Conservation (phyloP, 352 stramenopile genomes). For the Poterioochromonas sp. region DNA sequence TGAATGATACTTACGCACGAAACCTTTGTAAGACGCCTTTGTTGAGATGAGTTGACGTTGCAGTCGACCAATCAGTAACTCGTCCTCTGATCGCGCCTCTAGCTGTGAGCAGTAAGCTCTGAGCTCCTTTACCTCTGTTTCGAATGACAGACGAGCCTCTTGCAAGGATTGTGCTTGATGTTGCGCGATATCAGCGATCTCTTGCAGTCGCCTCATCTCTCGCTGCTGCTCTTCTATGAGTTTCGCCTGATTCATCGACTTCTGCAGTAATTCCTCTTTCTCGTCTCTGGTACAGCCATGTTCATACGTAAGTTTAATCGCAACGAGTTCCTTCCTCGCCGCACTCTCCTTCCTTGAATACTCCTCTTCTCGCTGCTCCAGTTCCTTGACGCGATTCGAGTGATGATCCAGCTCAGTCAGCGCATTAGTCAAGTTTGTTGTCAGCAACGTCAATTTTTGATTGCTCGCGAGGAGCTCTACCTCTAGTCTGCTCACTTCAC, state of each 20-base stretch:
- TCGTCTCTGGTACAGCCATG: constrained; percentile 43
- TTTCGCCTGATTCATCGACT: constrained; percentile 26
- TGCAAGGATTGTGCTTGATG: constrained; percentile 45
- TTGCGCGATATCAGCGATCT: constrained; percentile 52
- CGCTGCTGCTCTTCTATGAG: constrained; percentile 32
- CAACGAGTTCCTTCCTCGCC: constrained; percentile 35
- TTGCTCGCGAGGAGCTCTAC: constrained; percentile 37
- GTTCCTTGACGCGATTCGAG: constrained; percentile 27
- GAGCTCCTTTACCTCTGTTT: constrained; percentile 53
- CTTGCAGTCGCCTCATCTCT: constrained; percentile 39
- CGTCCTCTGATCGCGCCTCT: constrained; percentile 68
- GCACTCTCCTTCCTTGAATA: constrained; percentile 34
- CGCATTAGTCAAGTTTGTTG: constrained; percentile 36
- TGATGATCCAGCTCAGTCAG: constrained; percentile 32
- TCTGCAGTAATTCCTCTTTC: constrained; percentile 37
- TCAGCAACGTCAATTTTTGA: constrained; percentile 38
- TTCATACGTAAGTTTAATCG: constrained; percentile 46
- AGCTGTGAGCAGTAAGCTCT: constrained; percentile 60
- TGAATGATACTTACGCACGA: constrained; percentile 49
- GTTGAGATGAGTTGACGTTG: constrained; percentile 76
- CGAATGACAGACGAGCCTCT: constrained; percentile 16
- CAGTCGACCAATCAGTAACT: constrained; percentile 71
- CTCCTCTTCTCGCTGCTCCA: constrained; percentile 36
- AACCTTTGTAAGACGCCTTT: constrained; percentile 50
- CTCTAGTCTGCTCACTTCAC: constrained; percentile 40